Base-by-base conservation (phyloP, 164 flowering plant genomes). In the Akebia trifoliata region DNA sequence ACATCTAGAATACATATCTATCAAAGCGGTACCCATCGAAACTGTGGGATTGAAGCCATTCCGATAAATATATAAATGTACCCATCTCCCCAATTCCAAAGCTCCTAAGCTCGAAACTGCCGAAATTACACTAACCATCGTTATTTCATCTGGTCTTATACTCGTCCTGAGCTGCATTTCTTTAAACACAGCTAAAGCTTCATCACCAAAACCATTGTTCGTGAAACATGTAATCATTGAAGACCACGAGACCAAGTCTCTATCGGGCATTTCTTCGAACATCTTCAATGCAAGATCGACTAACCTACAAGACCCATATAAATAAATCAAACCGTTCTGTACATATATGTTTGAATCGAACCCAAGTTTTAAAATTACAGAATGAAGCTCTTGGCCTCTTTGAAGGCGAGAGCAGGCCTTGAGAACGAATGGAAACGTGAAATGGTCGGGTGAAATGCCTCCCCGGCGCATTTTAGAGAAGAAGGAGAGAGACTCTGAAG, bases 1-100 rank as follows among this genome's bases (percentile, higher is more conserved):
- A 51, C 80, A 80, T 36, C 75, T 65, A 1, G 78, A 73, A 28
- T 61, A 80, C 78, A 73, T 72, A 29, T 69, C 71, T 25, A 80
- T 62, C 61, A 80, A 54, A 6, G 80, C 69, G 20, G 80, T 74
- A 20, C 76, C 78, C 32, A 78, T 14, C 2, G 71, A 26, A 42
- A 73, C 63, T 0, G 72, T 60, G 6, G 71, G 21, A 6, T 50
- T 45, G 42, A 76, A 50, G 15, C 60, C 68, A 38, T 12, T 68
- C 51, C 68, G 68, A 12, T 28, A 21, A 9, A 76, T 49, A 54
- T 46, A 73, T 9, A 32, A 24, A 30, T 69, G 69, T 43, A 71
- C 63, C 83, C 83, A 76, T 45, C 50, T 55, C 4, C 80, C 83
- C 55, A 78, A 57, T 46, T 74, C 83, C 56, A 74, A 38, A 12